phyloP scores from a whole-genome alignment of 1,139 yeast species.

The Yamadazyma epiphylla region DNA sequence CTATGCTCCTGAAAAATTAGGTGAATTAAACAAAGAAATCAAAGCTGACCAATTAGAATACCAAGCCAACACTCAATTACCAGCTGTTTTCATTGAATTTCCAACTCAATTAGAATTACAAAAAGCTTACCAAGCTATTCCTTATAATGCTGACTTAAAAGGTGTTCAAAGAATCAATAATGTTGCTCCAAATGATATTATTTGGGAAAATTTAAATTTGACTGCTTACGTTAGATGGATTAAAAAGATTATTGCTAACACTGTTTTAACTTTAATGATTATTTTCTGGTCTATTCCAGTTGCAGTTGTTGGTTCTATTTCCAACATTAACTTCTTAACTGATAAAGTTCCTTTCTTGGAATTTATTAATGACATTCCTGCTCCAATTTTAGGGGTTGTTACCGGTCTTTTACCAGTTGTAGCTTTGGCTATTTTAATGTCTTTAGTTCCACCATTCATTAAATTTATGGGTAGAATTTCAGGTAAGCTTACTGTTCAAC shows the following conservation, averaged over 20 bases:
- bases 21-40: slow-evolving; percentile 65
- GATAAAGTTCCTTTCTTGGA: slow-evolving; percentile 63
- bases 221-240: slow-evolving; percentile 39
- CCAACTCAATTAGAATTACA: slow-evolving; percentile 85
- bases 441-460: slow-evolving; percentile 70
- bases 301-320: slow-evolving; percentile 90
- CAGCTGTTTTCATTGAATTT: slow-evolving; percentile 84
- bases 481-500: slow-evolving; percentile 69
- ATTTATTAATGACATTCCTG: slow-evolving; percentile 71
- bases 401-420: slow-evolving; percentile 87
- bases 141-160: slow-evolving; percentile 63
- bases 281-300: slow-evolving; percentile 94
- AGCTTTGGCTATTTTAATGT: slow-evolving; percentile 78
- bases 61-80: slow-evolving; percentile 45
- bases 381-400: slow-evolving; percentile 65
- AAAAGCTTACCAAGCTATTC: slow-evolving; percentile 77
- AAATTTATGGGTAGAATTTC: slow-evolving; percentile 60
- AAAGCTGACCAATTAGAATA: slow-evolving; percentile 51
- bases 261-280: slow-evolving; percentile 51
- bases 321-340: slow-evolving; percentile 74
- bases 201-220: slow-evolving; percentile 71
- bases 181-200: slow-evolving; percentile 65
- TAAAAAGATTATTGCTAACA: slow-evolving; percentile 36
- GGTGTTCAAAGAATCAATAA: slow-evolving; percentile 63
- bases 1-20: slow-evolving; percentile 62